A percentile compares a stretch with the other conserved stretches of the same genome.
Conservation (phyloP, 306 rosid species). For the Chamaecrista fasciculata region DNA sequence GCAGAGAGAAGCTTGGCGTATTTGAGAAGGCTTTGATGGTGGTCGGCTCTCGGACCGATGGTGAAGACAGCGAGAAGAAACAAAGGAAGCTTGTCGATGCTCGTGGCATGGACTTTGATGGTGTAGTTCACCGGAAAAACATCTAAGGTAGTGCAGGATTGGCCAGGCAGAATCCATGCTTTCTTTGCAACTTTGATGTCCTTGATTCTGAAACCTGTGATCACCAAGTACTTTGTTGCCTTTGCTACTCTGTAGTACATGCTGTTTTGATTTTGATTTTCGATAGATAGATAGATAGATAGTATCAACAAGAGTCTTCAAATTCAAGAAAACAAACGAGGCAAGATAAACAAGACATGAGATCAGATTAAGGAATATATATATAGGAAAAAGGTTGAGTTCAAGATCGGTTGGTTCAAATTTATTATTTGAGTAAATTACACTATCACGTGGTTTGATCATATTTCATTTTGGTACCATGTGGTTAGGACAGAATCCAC, state of each 20-base stretch:
- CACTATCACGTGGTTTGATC: too few relatives aligned
- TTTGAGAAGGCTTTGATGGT: conserved; percentile 30
- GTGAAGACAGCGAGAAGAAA: conserved; percentile 67
- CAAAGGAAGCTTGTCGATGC: conserved; percentile 69
- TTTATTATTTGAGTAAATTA: too few relatives aligned
- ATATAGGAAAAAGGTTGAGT: too few relatives aligned
- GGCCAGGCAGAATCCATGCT: conserved; percentile 57
- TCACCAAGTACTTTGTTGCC: conserved; percentile 30
- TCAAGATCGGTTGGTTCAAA: too few relatives aligned
- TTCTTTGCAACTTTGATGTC: conserved; percentile 55
- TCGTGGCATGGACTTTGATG: conserved; percentile 78
- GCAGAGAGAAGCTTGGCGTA: conserved; percentile 50
- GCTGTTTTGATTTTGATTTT: too few relatives aligned
- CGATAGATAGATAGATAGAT: too few relatives aligned
- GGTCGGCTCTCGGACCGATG: conserved; percentile 51
- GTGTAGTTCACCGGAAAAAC: conserved; percentile 69
- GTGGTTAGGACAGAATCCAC: too few relatives aligned
- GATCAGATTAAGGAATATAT: too few relatives aligned
- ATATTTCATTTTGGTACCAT: too few relatives aligned
- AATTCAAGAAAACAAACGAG: too few relatives aligned
- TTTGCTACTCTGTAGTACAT: conserved; percentile 6
- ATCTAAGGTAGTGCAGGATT: conserved; percentile 37
- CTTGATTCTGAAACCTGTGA: conserved; percentile 12
- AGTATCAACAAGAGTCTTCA: too few relatives aligned
- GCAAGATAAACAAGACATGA: too few relatives aligned